These are phyloP conservation scores for Pseudocercospora fuligena DNA, from an alignment of 2,329 filamentous ascomycete genomes.

Conservation along the genomic window DNA sequence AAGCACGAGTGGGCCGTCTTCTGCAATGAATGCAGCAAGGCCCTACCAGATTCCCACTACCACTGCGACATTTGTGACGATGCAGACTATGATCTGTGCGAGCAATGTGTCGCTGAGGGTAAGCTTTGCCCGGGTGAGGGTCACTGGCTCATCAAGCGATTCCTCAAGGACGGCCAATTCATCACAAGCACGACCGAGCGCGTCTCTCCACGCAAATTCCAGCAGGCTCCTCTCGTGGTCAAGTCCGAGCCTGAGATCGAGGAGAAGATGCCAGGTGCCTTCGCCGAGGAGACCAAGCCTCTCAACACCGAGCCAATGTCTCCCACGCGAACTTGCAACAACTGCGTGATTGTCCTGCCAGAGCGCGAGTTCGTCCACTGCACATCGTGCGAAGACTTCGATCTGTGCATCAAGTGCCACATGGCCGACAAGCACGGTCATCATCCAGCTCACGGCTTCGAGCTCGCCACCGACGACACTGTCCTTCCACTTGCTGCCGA, in stretches of 20 bases:
- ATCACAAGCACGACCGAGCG: slow-evolving; percentile 85
- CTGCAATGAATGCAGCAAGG: slow-evolving; percentile 86
- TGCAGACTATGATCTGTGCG: slow-evolving; percentile 93
- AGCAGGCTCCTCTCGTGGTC: slow-evolving; percentile 3
- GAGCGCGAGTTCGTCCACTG: slow-evolving; percentile 87
- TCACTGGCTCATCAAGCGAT: slow-evolving; percentile 95
- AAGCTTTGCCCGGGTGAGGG: slow-evolving; percentile 75
- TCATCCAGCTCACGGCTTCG: slow-evolving; percentile 84
- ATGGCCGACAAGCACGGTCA: slow-evolving; percentile 79
- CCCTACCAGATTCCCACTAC: slow-evolving; percentile 82
- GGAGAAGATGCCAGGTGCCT: slow-evolving; percentile 51
- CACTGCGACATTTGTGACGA: slow-evolving; percentile 93
- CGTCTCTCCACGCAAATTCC: slow-evolving; percentile 52
- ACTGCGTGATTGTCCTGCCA: slow-evolving; percentile 66
- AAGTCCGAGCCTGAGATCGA: slow-evolving; percentile 41
- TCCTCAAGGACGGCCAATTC: slow-evolving; percentile 76
- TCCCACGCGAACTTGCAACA: slow-evolving; percentile 72
- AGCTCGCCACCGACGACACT: slow-evolving; percentile 67
- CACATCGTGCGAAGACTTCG: slow-evolving; percentile 82
- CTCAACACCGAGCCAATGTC: slow-evolving; percentile 40
- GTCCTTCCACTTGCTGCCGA: slow-evolving; percentile 65
- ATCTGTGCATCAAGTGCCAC: slow-evolving; percentile 87
- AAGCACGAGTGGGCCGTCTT: slow-evolving; percentile 73
- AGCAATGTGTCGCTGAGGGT: slow-evolving; percentile 74
- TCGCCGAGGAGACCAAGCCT: slow-evolving; percentile 51